Percentiles rank a stretch among this genome's conserved stretches.
Conservation (phyloP, 2,329 filamentous ascomycete species). For the Alternaria triticimaculans region DNA sequence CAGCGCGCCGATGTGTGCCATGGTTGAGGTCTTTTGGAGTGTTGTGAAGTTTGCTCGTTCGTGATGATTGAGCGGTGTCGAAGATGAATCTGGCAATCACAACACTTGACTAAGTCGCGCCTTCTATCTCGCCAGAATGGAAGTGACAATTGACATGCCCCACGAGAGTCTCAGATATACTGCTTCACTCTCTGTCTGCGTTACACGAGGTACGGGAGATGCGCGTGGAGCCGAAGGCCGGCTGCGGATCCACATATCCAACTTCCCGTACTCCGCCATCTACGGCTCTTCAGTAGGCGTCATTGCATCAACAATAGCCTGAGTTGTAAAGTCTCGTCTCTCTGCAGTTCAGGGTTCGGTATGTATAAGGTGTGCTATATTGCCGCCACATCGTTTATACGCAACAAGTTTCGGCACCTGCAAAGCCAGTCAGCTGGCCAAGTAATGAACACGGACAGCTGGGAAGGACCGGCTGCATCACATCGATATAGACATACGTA, state of each 20-base stretch:
- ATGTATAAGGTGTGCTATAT: not conserved
- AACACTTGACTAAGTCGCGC: not conserved
- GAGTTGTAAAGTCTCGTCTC: not conserved
- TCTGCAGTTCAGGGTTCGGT: not conserved
- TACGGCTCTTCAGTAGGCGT: conserved; percentile 7
- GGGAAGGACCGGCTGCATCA: not conserved
- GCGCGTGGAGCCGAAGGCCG: conserved; percentile 34
- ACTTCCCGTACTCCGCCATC: conserved; percentile 21
- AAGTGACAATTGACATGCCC: not conserved
- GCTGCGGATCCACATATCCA: conserved; percentile 12
- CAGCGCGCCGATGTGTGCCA: conserved; percentile 42
- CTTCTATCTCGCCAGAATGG: not conserved
- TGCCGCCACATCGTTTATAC: not conserved
- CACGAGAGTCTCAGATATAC: not conserved
- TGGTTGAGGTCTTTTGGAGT: conserved; percentile 13
- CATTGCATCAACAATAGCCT: not conserved
- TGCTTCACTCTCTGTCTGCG: not conserved
- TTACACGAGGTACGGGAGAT: conserved; percentile 21
- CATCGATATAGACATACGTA: not conserved
- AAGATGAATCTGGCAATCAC: not conserved
- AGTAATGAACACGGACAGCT: not conserved
- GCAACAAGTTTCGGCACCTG: not conserved
- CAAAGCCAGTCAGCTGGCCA: not conserved
- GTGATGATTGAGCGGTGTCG: not conserved
- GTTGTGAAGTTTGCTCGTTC: not conserved